phyloP scores from a whole-genome alignment of 2,329 filamentous ascomycete genomes.

The Calycina herbarum region DNA sequence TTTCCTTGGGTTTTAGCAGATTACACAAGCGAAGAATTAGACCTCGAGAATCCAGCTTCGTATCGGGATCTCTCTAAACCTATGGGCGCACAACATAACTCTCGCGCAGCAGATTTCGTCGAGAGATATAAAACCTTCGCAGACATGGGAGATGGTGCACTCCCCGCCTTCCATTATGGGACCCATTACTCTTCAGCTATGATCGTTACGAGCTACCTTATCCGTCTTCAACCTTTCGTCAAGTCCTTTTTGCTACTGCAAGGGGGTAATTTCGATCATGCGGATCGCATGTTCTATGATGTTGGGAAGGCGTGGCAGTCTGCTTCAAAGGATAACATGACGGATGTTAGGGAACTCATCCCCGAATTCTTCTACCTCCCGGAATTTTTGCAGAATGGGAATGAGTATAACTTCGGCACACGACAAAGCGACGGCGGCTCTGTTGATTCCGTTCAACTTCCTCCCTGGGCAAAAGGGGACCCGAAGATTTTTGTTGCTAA shows the following conservation, averaged over 20 bases:
- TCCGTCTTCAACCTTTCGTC: conserved; percentile 92
- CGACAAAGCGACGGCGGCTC: conserved; percentile 76
- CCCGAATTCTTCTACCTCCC: conserved; percentile 97
- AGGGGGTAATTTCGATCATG: conserved; percentile 94
- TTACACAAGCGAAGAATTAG: conserved; percentile 90
- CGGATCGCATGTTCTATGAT: conserved; percentile 92
- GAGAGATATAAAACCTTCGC: conserved; percentile 85
- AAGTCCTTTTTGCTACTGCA: conserved; percentile 93
- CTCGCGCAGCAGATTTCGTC: conserved; percentile 74
- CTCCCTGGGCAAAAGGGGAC: conserved; percentile 95
- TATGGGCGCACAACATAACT: conserved; percentile 85
- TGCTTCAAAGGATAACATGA: conserved; percentile 84
- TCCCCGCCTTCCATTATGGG: conserved; percentile 90
- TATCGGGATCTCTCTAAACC: conserved; percentile 93
- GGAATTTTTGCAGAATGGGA: conserved; percentile 91
- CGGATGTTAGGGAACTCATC: conserved; percentile 90
- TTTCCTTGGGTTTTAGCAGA: conserved; percentile 97
- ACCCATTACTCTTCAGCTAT: conserved; percentile 99
- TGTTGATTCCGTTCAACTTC: conserved; percentile 86
- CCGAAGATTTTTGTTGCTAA: conserved; percentile 94
- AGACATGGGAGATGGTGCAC: conserved; percentile 78
- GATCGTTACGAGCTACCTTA: conserved; percentile 96
- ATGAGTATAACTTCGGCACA: conserved; percentile 89
- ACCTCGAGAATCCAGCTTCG: conserved; percentile 77
- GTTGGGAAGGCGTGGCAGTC: conserved; percentile 90